These are phyloP conservation scores for Vanderwaltozyma polyspora DNA, from an alignment of 805 yeast species.

Conservation along the genomic window DNA sequence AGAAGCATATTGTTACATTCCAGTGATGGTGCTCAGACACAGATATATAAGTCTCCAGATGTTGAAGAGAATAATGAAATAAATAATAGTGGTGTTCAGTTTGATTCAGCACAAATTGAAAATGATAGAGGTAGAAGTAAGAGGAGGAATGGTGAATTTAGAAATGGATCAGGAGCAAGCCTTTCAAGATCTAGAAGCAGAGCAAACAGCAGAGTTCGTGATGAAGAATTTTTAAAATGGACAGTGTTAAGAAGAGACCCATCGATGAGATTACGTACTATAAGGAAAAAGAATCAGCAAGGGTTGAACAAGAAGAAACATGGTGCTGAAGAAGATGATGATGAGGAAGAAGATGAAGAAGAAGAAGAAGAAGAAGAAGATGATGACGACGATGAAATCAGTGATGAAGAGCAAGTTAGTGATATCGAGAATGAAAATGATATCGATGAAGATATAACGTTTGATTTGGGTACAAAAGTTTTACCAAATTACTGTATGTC, in stretches of 20 bases:
- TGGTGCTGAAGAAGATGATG: slow-evolving; percentile 8
- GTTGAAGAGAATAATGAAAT: neutral
- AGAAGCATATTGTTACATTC: neutral
- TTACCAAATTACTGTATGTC: slow-evolving; percentile 24
- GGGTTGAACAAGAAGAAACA: slow-evolving; percentile 12
- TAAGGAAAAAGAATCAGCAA: slow-evolving; percentile 9
- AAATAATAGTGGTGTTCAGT: slow-evolving; percentile 12
- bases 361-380: slow-evolving; percentile 44
- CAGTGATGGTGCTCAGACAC: neutral
- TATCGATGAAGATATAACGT: slow-evolving; percentile 23
- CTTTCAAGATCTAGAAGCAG: slow-evolving; percentile 24
- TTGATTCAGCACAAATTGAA: slow-evolving; percentile 21
- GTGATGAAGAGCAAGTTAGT: slow-evolving; percentile 32
- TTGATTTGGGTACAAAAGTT: slow-evolving; percentile 25
- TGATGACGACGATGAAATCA: slow-evolving; percentile 26
- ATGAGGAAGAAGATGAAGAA: slow-evolving; percentile 38
- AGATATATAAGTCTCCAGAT: neutral
- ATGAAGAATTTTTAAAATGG: slow-evolving; percentile 41
- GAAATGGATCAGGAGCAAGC: slow-evolving; percentile 2
- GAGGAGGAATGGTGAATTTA: slow-evolving; percentile 7
- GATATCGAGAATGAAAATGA: slow-evolving; percentile 27
- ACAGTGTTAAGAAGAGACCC: slow-evolving; percentile 67
- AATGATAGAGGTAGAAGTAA: slow-evolving; percentile 22
- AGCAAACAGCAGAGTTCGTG: slow-evolving; percentile 17
- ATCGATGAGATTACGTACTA: slow-evolving; percentile 41